Base-by-base conservation (phyloP, 306 rosid genomes). In the Castanospermum australe region DNA sequence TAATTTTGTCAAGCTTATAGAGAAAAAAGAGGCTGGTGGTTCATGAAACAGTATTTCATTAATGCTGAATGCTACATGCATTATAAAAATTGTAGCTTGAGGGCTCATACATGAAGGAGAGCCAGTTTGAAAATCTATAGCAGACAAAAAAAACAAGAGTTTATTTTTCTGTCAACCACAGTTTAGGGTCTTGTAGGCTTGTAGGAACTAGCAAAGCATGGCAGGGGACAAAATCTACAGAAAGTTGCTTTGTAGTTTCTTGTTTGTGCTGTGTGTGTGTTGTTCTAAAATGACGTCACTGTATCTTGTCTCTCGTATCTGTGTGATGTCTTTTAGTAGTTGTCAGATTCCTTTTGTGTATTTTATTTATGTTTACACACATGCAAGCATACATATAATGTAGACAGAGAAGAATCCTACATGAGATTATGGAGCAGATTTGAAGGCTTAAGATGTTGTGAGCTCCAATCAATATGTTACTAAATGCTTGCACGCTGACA, bases 1-100 rank as follows among this genome's bases (percentile, higher is more conserved):
- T 11, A 95, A 95, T 59, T 95, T 95, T 71, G 80, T 88, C 21
- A 89, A 85, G 81, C 73, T 88, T 68, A 86, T 92, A 33, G 94
- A 91, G 93, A 91, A 64, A 79, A 77, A 20, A 69, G 92, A 88
- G 70, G 85, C 88, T 9, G 86, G 5, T 44, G 57, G 75, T 66
- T 50, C 71, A 32, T 81, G 60, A 85, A 76, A 21, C 71, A 36
- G 6, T 62, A 5, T 44, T 74, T 73, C 70, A 25, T 59, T 13
- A 41, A 5, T 59, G 61, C 13, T 30, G 38, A 79, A 59, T 41
- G 24, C 5, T 68, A 36, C 14, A 45, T 44, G 56, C 71, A 20
- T 12, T 41, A 15, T 45, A 28, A 47, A 21, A 57, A 14, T 28
- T 42, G 60, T 24, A 64, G 55, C 2, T 5, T 18, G 38, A 30